Percentiles rank a stretch among this genome's conserved stretches.
Evolutionary conservation across 306 rosid species (phyloP).

Genomic region (Mimosa bimucronata): DNA sequence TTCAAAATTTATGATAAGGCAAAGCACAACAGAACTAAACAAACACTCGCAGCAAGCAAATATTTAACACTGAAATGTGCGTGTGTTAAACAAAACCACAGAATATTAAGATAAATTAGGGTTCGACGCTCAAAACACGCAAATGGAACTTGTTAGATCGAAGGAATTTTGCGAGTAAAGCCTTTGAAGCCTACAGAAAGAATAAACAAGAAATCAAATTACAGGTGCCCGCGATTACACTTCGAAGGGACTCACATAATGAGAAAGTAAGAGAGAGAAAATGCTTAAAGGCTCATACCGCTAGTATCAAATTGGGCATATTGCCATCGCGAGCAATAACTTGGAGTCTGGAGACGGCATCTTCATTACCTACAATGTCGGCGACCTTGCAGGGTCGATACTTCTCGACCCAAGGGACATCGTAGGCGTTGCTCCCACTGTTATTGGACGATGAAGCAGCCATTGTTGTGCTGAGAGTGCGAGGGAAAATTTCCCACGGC

Average conservation of each 20-base stretch:
- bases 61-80: not conserved
- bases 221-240: not conserved
- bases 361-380: slow-evolving; percentile 90
- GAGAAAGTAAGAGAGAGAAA: not conserved
- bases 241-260: not conserved
- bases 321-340: slow-evolving; percentile 96
- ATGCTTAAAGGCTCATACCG: slow-evolving; percentile 44
- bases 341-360: slow-evolving; percentile 88
- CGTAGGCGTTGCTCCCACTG: slow-evolving; percentile 47
- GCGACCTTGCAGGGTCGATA: slow-evolving; percentile 78
- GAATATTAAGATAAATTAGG: not conserved
- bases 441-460: slow-evolving; percentile 52
- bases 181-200: not conserved
- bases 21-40: not conserved
- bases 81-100: not conserved
- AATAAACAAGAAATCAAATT: not conserved
- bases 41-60: not conserved
- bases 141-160: not conserved
- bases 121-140: not conserved
- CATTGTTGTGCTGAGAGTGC: slow-evolving; percentile 47
- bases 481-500: not conserved
- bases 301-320: slow-evolving; percentile 85
- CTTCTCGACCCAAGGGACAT: slow-evolving; percentile 96
- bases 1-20: not conserved
- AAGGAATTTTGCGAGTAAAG: not conserved